Conservation (phyloP, 352 stramenopile genomes). For the Thraustotheca clavata region DNA sequence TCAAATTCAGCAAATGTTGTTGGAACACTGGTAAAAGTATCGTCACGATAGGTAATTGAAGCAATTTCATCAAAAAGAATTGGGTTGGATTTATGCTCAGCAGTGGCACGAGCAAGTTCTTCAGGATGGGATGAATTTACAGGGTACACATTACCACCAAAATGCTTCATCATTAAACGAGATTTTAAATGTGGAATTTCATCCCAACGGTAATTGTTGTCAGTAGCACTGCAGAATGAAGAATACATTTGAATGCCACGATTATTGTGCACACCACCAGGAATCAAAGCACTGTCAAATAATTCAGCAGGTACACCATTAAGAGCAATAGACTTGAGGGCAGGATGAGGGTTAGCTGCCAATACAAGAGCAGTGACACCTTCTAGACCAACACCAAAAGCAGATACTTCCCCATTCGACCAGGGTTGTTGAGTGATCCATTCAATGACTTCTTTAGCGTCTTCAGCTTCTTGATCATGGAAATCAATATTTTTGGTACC, state of each 20-base stretch:
- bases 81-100: conserved; percentile 53
- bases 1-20: conserved; percentile 43
- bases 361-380: conserved; percentile 55
- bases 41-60: conserved; percentile 53
- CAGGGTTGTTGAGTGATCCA: conserved; percentile 72
- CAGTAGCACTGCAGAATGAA: conserved; percentile 65
- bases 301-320: conserved; percentile 62
- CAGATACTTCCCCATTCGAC: conserved; percentile 68
- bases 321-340: conserved; percentile 63
- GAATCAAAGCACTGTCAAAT: conserved; percentile 63
- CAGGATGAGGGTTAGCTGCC: conserved; percentile 47
- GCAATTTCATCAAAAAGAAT: conserved; percentile 42
- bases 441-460: conserved; percentile 68
- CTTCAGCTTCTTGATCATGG: conserved; percentile 50
- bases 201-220: conserved; percentile 65
- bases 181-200: conserved; percentile 64
- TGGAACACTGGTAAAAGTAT: conserved; percentile 37
- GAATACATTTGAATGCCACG: conserved; percentile 54
- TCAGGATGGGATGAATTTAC: conserved; percentile 61
- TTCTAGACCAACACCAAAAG: conserved; percentile 64
- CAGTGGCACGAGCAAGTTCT: conserved; percentile 44
- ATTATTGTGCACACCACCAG: conserved; percentile 64
- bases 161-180: conserved; percentile 78
- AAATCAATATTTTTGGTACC: conserved; percentile 67
- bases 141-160: conserved; percentile 73